A percentile compares a stretch with the other conserved stretches of the same genome.
phyloP scores from a whole-genome alignment of 768 basidiomycete species.

The Suillus spraguei region DNA sequence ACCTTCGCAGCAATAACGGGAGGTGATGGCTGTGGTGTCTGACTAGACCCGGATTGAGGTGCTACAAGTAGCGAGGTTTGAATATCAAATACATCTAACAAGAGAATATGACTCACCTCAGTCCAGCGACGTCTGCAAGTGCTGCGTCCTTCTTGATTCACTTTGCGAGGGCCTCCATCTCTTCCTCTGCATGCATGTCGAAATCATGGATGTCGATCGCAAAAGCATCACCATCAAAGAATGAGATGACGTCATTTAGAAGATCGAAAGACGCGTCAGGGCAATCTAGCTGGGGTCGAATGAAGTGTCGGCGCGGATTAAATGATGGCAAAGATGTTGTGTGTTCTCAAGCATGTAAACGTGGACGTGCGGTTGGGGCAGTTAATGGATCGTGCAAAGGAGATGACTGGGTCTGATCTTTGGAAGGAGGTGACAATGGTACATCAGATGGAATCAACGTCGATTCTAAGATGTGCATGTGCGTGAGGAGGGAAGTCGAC shows the following conservation, averaged over 20 bases:
- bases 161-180: constrained; percentile 21
- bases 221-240: constrained; percentile 34
- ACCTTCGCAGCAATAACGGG: not conserved
- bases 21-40: not conserved
- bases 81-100: not conserved
- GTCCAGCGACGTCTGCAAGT: not conserved
- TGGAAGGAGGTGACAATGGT: constrained; percentile 5
- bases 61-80: not conserved
- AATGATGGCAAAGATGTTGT: constrained; percentile 9
- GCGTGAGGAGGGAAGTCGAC: constrained; percentile 14
- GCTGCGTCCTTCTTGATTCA: constrained; percentile 16
- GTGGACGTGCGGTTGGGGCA: constrained; percentile 16
- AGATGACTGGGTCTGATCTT: not conserved
- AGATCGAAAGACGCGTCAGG: constrained; percentile 38
- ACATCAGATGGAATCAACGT: not conserved
- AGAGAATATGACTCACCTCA: not conserved
- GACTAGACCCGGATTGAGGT: not conserved
- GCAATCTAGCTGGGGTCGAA: constrained; percentile 36
- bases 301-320: constrained; percentile 34
- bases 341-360: constrained; percentile 15
- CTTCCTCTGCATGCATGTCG: constrained; percentile 26
- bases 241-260: constrained; percentile 38
- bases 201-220: constrained; percentile 28
- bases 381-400: constrained; percentile 2
- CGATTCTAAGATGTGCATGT: constrained; percentile 8